Percentiles rank a stretch among this genome's conserved stretches.
Evolutionary conservation across 129 eudicot species (phyloP).

Genomic region (Oenanthe sinensis): DNA sequence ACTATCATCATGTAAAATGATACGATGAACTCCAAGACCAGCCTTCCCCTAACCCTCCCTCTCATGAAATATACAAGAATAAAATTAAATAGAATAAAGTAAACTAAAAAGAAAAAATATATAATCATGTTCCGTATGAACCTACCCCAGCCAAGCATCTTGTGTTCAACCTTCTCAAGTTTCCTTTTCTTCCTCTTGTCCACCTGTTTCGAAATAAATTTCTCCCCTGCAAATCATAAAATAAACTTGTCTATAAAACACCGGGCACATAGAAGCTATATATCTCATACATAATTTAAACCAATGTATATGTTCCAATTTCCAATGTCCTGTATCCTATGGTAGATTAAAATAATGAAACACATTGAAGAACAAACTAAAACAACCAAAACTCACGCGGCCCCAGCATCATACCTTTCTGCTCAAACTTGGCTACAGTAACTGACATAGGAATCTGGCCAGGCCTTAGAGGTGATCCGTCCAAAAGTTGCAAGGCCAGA

Average conservation of each 20-base stretch:
- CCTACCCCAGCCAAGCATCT: constrained; percentile 99
- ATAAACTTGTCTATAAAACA: not conserved
- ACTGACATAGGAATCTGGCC: constrained; percentile 78
- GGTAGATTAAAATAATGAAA: not conserved
- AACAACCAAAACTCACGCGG: constrained; percentile 6
- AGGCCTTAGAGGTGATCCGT: constrained; percentile 79
- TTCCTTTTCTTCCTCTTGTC: constrained; percentile 88
- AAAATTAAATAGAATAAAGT: not conserved
- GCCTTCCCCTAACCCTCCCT: not conserved
- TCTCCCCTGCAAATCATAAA: constrained; percentile 57
- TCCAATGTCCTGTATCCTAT: not conserved
- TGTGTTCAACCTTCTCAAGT: constrained; percentile 81
- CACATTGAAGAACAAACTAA: not conserved
- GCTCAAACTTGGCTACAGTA: constrained; percentile 84
- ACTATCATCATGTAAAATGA: too few species aligned
- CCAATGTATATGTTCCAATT: not conserved
- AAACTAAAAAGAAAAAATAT: not conserved
- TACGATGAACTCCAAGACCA: too few species aligned
- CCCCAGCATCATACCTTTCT: constrained; percentile 55
- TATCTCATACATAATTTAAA: not conserved
- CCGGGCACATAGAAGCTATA: not conserved
- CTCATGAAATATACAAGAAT: not conserved
- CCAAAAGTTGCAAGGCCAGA: constrained; percentile 80
- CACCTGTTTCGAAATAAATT: constrained; percentile 66
- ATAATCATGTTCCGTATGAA: not conserved